These are phyloP conservation scores for Camelina neglecta DNA, from an alignment of 345 rosid genomes.

Conservation along the genomic window DNA sequence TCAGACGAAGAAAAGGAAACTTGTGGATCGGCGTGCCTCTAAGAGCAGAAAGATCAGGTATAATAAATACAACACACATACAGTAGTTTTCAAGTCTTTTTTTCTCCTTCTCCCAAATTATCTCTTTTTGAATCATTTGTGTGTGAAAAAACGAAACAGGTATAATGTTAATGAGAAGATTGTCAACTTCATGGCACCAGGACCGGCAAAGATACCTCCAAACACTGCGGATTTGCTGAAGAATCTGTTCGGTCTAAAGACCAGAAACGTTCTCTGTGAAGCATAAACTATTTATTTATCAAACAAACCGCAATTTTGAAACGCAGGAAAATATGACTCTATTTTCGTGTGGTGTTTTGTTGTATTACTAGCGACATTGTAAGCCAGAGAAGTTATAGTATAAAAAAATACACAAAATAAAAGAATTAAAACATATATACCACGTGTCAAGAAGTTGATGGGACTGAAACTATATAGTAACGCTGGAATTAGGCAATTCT, in stretches of 20 bases:
- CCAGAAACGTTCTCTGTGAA: conserved; percentile 38
- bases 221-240: conserved; percentile 80
- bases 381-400: too few species aligned
- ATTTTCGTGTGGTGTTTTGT: neutral
- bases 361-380: neutral
- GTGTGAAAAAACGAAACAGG: conserved; percentile 45
- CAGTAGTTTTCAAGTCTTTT: neutral
- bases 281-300: neutral
- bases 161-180: conserved; percentile 81
- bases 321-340: conserved; percentile 3
- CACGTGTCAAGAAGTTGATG: conserved; percentile 13
- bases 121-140: neutral
- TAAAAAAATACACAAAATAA: neutral
- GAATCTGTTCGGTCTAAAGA: conserved; percentile 75
- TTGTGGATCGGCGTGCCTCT: conserved; percentile 90
- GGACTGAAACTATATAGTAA: neutral
- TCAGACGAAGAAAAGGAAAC: conserved; percentile 83
- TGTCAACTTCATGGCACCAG: conserved; percentile 85
- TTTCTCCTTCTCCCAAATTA: neutral
- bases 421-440: neutral
- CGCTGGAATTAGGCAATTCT: conserved; percentile 18
- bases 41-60: conserved; percentile 89
- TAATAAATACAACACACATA: conserved; percentile 13
- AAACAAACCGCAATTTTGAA: conserved; percentile 19
- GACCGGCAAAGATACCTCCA: conserved; percentile 59